These are phyloP conservation scores for Euclidium syriacum DNA, from an alignment of 345 rosid species.

Conservation along the genomic window DNA sequence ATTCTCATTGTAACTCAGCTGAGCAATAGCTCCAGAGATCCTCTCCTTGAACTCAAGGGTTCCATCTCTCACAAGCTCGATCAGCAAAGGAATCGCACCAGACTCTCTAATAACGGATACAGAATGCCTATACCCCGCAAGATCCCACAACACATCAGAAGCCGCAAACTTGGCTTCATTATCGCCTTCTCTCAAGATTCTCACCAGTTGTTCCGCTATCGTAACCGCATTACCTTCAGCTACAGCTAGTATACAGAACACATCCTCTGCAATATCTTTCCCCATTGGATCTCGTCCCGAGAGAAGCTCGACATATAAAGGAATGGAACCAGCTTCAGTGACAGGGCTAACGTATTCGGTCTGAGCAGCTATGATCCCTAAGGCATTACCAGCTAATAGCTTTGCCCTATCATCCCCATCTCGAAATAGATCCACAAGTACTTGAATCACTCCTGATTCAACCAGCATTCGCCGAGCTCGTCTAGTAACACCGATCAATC, in stretches of 20 bases:
- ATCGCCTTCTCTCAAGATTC: conserved; percentile 57
- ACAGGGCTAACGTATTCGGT: conserved; percentile 39
- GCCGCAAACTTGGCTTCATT: conserved; percentile 45
- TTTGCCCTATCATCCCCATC: conserved; percentile 41
- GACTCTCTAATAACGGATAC: conserved; percentile 45
- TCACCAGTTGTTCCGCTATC: conserved; percentile 48
- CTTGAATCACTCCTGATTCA: conserved; percentile 45
- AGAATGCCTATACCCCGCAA: conserved; percentile 46
- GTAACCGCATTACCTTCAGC: conserved; percentile 46
- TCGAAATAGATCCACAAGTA: conserved; percentile 45
- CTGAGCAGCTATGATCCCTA: conserved; percentile 52
- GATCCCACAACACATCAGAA: conserved; percentile 57
- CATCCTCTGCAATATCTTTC: conserved; percentile 61
- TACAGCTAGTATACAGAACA: conserved; percentile 48
- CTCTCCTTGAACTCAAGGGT: conserved; percentile 42
- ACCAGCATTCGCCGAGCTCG: conserved; percentile 44
- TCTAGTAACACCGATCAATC: conserved; percentile 39
- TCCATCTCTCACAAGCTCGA: conserved; percentile 41
- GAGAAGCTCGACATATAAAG: conserved; percentile 58
- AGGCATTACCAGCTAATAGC: conserved; percentile 51
- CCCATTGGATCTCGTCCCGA: conserved; percentile 41
- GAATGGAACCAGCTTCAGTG: conserved; percentile 55
- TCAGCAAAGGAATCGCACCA: conserved; percentile 48
- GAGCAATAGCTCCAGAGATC: conserved; percentile 45
- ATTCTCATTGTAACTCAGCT: conserved; percentile 41